Evolutionary conservation across 2,329 filamentous ascomycete species (phyloP), one percentile per base, ranked within the genome.

Genomic region (Rhinocladiella similis): DNA sequence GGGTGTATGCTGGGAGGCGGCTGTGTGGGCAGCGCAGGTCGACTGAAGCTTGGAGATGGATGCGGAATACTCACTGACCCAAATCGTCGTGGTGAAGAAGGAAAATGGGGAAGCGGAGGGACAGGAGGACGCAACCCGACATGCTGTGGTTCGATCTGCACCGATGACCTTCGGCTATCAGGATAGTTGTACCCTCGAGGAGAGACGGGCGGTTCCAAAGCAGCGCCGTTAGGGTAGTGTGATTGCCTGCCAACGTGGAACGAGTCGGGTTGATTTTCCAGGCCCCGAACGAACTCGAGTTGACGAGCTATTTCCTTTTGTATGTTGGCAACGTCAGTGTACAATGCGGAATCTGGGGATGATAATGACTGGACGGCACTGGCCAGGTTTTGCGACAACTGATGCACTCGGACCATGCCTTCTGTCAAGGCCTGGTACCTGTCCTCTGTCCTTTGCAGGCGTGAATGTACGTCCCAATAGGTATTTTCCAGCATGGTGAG

Each of bases 111-210:
- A 16, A 62, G 61, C 13, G 62, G 62, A 5, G 59, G 50, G 9
- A 62, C 62, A 18, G 62, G 62, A 29, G 63, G 63, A 42, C 63
- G 48, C 36, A 61, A 49, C 9, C 58, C 60, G 13, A 66, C 63
- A 47, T 64, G 63, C 35, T 63, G 63, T 74, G 60, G 82, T 79
- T 50, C 83, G 80, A 48, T 86, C 81, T 53, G 83, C 48, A 92
- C 77, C 49, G 87, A 91, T 20, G 81, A 81, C 47, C 89, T 83
- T 58, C 91, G 86, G 53, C 85, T 83, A 57, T 96, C 93, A 67
- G 96, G 92, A 67, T 92, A 89, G 9, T 91, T 85, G 63, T 92
- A 76, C 73, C 96, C 92, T 61, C 91, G 86, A 18, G 93, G 93
- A 39, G 93, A 97, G 38, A 96, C 82, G 10, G 92, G 91, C 59